Conservation (phyloP, 768 basidiomycete species). For the Coprinopsis cinerea region DNA sequence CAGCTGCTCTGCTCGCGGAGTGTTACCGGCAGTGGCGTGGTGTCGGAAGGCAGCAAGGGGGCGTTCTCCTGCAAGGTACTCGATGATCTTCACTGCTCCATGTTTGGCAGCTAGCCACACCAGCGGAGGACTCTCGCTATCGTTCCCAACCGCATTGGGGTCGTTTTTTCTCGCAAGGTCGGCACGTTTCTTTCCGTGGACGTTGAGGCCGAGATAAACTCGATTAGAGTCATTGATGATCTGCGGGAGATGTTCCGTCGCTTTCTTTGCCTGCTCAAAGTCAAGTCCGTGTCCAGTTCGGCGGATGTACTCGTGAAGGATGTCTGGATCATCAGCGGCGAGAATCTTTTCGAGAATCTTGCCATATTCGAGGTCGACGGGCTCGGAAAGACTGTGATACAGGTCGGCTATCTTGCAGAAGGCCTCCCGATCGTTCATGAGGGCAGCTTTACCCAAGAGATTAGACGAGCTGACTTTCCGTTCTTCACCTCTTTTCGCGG, state of each 20-base stretch:
- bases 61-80: constrained; percentile 41
- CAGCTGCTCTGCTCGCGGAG: constrained; percentile 37
- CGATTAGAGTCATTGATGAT: constrained; percentile 33
- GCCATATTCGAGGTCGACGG: constrained; percentile 19
- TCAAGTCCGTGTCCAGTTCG: constrained; percentile 40
- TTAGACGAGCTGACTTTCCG: constrained; percentile 7
- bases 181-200: constrained; percentile 57
- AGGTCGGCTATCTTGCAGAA: constrained; percentile 45
- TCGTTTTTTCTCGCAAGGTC: constrained; percentile 49
- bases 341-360: constrained; percentile 26
- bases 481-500: not conserved
- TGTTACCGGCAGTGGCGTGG: constrained; percentile 38
- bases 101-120: constrained; percentile 39
- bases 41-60: constrained; percentile 46
- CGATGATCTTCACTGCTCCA: constrained; percentile 31
- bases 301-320: constrained; percentile 54
- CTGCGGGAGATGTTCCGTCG: constrained; percentile 17
- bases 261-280: constrained; percentile 21
- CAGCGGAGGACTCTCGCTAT: constrained; percentile 19
- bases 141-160: constrained; percentile 29
- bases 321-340: constrained; percentile 35
- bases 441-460: constrained; percentile 31
- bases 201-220: constrained; percentile 53
- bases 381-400: constrained; percentile 29
- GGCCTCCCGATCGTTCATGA: constrained; percentile 42